Percentiles rank a stretch among this genome's conserved stretches.
These are phyloP conservation scores for Helenozyma baotianmanensis DNA, from an alignment of 805 yeast species.

Conservation along the genomic window DNA sequence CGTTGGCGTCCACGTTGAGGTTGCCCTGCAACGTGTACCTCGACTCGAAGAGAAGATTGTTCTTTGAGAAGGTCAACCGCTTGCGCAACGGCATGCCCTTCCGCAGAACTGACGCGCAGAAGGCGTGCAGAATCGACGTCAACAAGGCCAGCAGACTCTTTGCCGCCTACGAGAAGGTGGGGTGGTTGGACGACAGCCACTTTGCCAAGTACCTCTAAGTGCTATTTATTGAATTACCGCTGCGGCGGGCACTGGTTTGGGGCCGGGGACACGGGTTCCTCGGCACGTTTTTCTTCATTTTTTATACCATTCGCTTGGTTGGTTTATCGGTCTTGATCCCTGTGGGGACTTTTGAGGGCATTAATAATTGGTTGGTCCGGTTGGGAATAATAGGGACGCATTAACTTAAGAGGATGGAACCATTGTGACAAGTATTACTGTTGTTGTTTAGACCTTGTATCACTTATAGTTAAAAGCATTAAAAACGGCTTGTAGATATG, in stretches of 20 bases:
- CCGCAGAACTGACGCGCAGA: conserved; percentile 96
- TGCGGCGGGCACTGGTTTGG: background rate
- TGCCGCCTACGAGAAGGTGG: conserved; percentile 87
- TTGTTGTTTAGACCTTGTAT: too few species aligned
- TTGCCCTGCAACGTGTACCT: conserved; percentile 82
- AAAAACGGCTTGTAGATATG: too few species aligned
- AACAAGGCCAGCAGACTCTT: conserved; percentile 90
- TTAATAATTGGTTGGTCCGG: conserved; percentile 1
- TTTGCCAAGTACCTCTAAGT: conserved; percentile 32
- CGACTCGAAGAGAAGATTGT: conserved; percentile 65
- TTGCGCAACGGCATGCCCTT: conserved; percentile 68
- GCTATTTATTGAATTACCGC: too few species aligned
- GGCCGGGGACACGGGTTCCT: too few species aligned
- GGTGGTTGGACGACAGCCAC: conserved; percentile 80
- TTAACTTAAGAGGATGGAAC: conserved; percentile 2
- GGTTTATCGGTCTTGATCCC: conserved; percentile 5
- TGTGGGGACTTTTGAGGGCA: background rate
- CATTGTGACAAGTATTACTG: too few species aligned
- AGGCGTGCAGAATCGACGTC: conserved; percentile 95
- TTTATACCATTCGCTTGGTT: conserved; percentile 3
- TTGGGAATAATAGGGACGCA: conserved; percentile 4
- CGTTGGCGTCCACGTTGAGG: conserved; percentile 82
- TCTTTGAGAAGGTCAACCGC: conserved; percentile 83
- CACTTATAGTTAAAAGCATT: too few species aligned
- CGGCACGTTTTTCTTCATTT: conserved; percentile 1